Evolutionary conservation across 495 filamentous ascomycete genomes (phyloP), one percentile per base, ranked within the genome.

Genomic region (Margaritispora aquatica): DNA sequence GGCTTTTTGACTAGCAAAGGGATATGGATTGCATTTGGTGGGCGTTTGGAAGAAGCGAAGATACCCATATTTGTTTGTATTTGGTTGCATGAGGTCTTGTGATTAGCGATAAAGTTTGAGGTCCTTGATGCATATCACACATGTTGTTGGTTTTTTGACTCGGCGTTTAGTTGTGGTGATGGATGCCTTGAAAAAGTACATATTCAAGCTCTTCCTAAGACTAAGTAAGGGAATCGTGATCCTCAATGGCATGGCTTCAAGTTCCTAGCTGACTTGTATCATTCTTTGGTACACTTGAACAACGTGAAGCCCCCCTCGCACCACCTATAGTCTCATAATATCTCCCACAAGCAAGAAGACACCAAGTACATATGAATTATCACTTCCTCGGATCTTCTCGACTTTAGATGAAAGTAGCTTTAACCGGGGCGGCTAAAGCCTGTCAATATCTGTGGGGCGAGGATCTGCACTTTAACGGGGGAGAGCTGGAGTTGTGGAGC

Each of bases 21-120:
- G 21, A 10, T 19, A 8, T 50, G 2, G 8, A 3, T 24, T 17
- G 24, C 47, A 50, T 23, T 4, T 26, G 47, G 20, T 50, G 47
- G 24, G 51, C 51, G 51, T 54, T 54, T 34, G 23, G 21, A 44
- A 10, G 53, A 15, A 24, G 24, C 17, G 53, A 55, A 41, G 22
- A 41, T 41, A 41, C 31, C 53, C 53, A n/a, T 55, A 55, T 55
- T 55, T 55, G 53, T 55, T 55, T 55, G 46, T 26, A 55, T 10
- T 41, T 8, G 11, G 19, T 44, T 44, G 19, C 2, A 44, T 8
- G 3, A 9, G 11, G 38, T 44, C 4, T 3, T n/a, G 11, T 8
- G 38, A n/a, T 2, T 2, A 44, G 3, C 8, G 17, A 17, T n/a
- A n/a, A n/a, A n/a, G 3, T 44, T 17, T 44, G 4, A n/a, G 17